A percentile compares a stretch with the other conserved stretches of the same genome.
Evolutionary conservation across 768 basidiomycete genomes (phyloP).

Genomic region (Termitomyces sp.): DNA sequence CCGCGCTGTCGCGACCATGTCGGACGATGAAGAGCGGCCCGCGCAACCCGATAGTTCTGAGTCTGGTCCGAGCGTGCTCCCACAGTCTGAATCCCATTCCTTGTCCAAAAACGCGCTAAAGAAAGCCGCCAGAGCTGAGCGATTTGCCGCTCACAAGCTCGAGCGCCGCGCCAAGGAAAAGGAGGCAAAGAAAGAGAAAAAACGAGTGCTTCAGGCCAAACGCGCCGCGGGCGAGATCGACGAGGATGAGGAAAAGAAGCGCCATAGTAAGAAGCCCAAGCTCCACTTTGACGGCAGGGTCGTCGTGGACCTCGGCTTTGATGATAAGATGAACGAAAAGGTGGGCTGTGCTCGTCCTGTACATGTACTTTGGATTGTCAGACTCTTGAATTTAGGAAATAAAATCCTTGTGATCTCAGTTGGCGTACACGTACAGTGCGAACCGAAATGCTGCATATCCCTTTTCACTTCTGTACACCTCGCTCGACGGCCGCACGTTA

Average conservation of each 20-base stretch:
- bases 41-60: slow-evolving; percentile 3
- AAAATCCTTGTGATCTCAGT: slow-evolving; percentile 81
- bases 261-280: slow-evolving; percentile 35
- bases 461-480: slow-evolving; percentile 76
- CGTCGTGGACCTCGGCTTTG: slow-evolving; percentile 87
- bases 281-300: slow-evolving; percentile 57
- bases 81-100: slow-evolving; percentile 17
- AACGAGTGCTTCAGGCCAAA: slow-evolving; percentile 51
- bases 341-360: slow-evolving; percentile 38
- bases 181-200: slow-evolving; percentile 71
- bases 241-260: slow-evolving; percentile 34
- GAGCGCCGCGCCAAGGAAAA: slow-evolving; percentile 76
- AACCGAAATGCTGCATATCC: slow-evolving; percentile 72
- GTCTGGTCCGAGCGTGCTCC: slow-evolving; percentile 4
- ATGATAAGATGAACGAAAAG: slow-evolving; percentile 90
- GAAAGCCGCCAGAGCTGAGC: slow-evolving; percentile 65
- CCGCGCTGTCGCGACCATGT: slow-evolving; percentile 6
- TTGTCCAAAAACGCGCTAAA: slow-evolving; percentile 81
- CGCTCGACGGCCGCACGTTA: slow-evolving; percentile 67
- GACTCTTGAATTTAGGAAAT: slow-evolving; percentile 62
- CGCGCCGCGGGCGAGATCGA: slow-evolving; percentile 62
- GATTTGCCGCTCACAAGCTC: slow-evolving; percentile 59
- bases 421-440: slow-evolving; percentile 86
- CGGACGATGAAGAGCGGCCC: slow-evolving; percentile 9
- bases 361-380: slow-evolving; percentile 10